These are phyloP conservation scores for Plantago lanceolata DNA, from an alignment of 305 asterid species.

Conservation along the genomic window DNA sequence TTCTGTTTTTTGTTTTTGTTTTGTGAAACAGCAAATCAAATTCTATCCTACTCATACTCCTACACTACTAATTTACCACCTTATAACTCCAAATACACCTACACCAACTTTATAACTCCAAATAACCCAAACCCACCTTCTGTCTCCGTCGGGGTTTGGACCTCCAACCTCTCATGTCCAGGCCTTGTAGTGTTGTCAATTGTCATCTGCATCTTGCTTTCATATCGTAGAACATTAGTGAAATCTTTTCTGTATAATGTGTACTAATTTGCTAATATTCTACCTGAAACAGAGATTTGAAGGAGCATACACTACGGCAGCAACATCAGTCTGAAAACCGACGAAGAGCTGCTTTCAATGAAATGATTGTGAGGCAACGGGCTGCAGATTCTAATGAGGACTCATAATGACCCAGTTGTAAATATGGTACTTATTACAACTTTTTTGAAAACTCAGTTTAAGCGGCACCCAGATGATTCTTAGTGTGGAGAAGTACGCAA, in stretches of 20 bases:
- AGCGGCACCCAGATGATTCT: slow-evolving; percentile 18
- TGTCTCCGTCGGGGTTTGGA: too few relatives aligned
- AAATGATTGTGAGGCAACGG: slow-evolving; percentile 69
- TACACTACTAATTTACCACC: too few relatives aligned
- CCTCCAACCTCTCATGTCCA: too few relatives aligned
- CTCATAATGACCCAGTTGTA: slow-evolving; percentile 34
- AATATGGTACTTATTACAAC: slow-evolving; percentile 21
- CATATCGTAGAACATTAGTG: neutral
- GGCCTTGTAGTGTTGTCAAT: neutral
- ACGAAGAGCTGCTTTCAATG: slow-evolving; percentile 68
- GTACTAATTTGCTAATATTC: neutral
- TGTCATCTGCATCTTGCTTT: neutral
- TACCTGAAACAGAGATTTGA: slow-evolving; percentile 47
- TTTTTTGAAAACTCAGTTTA: slow-evolving; percentile 5
- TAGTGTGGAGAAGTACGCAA: neutral
- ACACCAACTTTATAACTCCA: too few relatives aligned
- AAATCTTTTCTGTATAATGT: neutral
- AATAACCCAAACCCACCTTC: too few relatives aligned
- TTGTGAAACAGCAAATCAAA: too few relatives aligned
- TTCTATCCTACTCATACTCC: too few relatives aligned
- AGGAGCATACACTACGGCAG: slow-evolving; percentile 51
- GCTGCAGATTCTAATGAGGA: slow-evolving; percentile 44
- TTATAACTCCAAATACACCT: too few relatives aligned
- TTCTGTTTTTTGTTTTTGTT: too few relatives aligned
- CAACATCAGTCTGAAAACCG: slow-evolving; percentile 69